Evolutionary conservation across 495 filamentous ascomycete genomes (phyloP).

Genomic region (Darksidea phi): DNA sequence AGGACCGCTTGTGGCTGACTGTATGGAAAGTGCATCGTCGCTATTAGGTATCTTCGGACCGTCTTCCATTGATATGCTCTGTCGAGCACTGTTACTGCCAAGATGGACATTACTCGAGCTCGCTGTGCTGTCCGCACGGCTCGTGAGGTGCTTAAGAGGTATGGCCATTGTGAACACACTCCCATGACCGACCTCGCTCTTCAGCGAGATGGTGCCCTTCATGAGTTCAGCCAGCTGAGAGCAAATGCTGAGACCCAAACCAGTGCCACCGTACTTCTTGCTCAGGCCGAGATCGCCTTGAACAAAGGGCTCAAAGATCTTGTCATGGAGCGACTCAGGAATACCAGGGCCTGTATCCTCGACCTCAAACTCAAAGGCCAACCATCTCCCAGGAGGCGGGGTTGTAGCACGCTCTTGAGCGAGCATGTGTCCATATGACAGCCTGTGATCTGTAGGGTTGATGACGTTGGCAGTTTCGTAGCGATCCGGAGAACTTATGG

Average conservation of each 20-base stretch:
- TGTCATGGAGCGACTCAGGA: slow-evolving; percentile 67
- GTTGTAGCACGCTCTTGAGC: slow-evolving; percentile 58
- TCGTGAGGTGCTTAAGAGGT: slow-evolving; percentile 73
- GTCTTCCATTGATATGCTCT: slow-evolving; percentile 34
- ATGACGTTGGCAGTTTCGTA: slow-evolving; percentile 41
- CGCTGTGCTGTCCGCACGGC: slow-evolving; percentile 57
- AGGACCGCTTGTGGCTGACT: slow-evolving; percentile 28
- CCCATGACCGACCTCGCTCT: slow-evolving; percentile 71
- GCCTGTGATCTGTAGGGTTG: slow-evolving; percentile 49
- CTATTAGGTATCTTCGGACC: neutral
- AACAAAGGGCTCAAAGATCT: slow-evolving; percentile 91
- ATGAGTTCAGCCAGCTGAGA: slow-evolving; percentile 80
- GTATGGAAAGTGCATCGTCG: slow-evolving; percentile 33
- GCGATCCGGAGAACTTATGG: slow-evolving; percentile 23
- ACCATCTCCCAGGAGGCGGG: slow-evolving; percentile 60
- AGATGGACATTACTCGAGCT: slow-evolving; percentile 39
- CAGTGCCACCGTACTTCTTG: slow-evolving; percentile 88
- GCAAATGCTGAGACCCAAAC: slow-evolving; percentile 87
- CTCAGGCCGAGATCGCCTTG: slow-evolving; percentile 85
- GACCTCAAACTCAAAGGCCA: slow-evolving; percentile 82
- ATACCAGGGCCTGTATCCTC: slow-evolving; percentile 92
- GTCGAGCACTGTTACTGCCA: slow-evolving; percentile 28
- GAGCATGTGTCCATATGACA: slow-evolving; percentile 49
- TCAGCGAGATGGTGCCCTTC: slow-evolving; percentile 70
- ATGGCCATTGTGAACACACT: slow-evolving; percentile 82